These are phyloP conservation scores for Diaporthe citri DNA, from an alignment of 2,329 filamentous ascomycete species.

Conservation along the genomic window DNA sequence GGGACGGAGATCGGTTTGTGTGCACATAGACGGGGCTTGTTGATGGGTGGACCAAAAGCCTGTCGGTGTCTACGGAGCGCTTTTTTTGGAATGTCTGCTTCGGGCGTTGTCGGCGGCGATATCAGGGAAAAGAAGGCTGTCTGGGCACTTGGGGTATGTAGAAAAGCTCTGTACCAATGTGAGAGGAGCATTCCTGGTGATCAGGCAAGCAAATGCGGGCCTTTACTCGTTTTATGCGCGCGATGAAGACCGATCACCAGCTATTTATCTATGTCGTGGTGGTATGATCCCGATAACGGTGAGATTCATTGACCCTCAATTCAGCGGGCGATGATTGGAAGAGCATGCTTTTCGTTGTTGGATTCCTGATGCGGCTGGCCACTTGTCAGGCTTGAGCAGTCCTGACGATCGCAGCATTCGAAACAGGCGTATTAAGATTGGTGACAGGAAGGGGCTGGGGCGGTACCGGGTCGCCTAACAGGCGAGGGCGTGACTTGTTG, in stretches of 20 bases:
- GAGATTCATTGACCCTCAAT: not conserved
- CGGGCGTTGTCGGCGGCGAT: constrained; percentile 19
- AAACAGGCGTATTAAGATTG: constrained; percentile 19
- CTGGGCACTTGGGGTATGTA: constrained; percentile 19
- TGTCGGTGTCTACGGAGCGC: constrained; percentile 10
- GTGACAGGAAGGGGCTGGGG: constrained; percentile 13
- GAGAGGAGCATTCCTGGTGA: constrained; percentile 6
- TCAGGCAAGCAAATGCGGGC: not conserved
- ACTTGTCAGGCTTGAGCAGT: not conserved
- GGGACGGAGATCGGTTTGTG: not conserved
- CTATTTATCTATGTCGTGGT: not conserved
- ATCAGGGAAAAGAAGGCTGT: not conserved
- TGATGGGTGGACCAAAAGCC: not conserved
- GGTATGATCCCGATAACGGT: not conserved
- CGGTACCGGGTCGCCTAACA: constrained; percentile 7
- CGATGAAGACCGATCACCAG: not conserved
- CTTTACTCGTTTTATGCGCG: too few relatives aligned
- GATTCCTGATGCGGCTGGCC: not conserved
- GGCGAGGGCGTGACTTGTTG: constrained; percentile 15
- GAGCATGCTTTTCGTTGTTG: not conserved
- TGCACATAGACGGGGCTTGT: constrained; percentile 9
- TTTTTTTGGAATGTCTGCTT: constrained; percentile 12
- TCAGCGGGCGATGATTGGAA: not conserved
- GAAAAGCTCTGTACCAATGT: constrained; percentile 22
- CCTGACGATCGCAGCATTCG: not conserved